Base-by-base conservation (phyloP, 257 asterid genomes). In the Anisodus acutangulus region DNA sequence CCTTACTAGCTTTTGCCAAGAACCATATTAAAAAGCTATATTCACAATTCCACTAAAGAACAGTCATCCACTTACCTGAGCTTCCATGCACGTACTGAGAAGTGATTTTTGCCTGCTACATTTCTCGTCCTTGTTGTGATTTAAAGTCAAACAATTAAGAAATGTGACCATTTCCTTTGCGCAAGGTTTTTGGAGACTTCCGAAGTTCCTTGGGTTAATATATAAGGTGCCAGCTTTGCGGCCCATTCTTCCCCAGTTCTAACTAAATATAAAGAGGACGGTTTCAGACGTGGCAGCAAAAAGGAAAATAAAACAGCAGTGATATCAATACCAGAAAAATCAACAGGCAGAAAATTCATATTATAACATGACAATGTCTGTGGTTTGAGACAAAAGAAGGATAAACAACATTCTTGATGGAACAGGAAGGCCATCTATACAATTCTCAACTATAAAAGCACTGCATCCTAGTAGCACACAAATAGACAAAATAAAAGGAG, bases 101-200 rank as follows among this genome's bases (percentile, higher is more conserved):
- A 87, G 72, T 3, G 95, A 85, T 86, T 97, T 97, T 58, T 95
- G 98, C 80, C 95, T 88, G 79, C 88, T 89, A 80, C 98, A 97
- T 79, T 90, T 91, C 54, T 83, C 86, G 82, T 92, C 98, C 53
- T 87, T 88, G 86, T 95, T 95, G 41, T 96, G 92, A 87, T 91
- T 91, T 60, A 97, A 82, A 85, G 97, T 88, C 91, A 97, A 83
- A 83, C 99, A 97, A 72, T 88, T 95, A 15, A 97, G 97, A 85
- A 94, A 94, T 4, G 93, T 72, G 79, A 92, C 79, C 92, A 93
- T 93, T 79, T 97, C 99, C 85, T 90, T 94, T 91, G 92, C 88
- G 84, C 99, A 95, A 43, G 99, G 98, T 86, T 93, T 97, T 81
- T 93, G 95, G 66, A 95, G 92, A 81, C 89, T 86, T 79, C 95